phyloP scores from a whole-genome alignment of 441 rosid species.

The Capsella rubella region DNA sequence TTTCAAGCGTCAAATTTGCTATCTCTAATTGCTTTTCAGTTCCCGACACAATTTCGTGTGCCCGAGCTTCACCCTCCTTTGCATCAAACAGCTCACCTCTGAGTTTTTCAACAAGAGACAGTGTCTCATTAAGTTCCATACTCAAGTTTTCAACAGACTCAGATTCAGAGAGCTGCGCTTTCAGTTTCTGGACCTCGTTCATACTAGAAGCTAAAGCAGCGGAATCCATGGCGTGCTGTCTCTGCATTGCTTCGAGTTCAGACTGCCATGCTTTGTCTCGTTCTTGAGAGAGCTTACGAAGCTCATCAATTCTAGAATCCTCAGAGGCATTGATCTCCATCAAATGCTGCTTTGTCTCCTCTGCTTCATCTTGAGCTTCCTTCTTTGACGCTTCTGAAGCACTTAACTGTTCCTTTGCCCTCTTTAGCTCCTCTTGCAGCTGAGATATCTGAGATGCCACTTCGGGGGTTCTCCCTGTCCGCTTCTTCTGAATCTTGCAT shows the following conservation, averaged over 20 bases:
- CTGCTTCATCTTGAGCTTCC: conserved; percentile 80
- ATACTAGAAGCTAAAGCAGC: conserved; percentile 76
- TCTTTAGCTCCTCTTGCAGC: conserved; percentile 89
- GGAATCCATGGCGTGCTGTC: conserved; percentile 83
- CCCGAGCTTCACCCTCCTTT: conserved; percentile 81
- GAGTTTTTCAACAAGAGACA: conserved; percentile 69
- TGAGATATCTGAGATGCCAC: conserved; percentile 76
- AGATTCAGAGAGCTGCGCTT: conserved; percentile 73
- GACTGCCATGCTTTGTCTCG: conserved; percentile 95
- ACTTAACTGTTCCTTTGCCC: conserved; percentile 74
- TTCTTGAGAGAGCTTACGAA: conserved; percentile 80
- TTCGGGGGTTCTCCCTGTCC: conserved; percentile 66
- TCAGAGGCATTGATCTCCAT: conserved; percentile 81
- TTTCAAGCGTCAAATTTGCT: conserved; percentile 67
- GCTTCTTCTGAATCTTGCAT: conserved; percentile 67
- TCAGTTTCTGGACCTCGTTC: conserved; percentile 91
- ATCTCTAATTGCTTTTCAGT: conserved; percentile 71
- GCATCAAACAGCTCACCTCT: conserved; percentile 61
- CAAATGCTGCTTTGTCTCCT: conserved; percentile 77
- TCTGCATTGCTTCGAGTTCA: conserved; percentile 93
- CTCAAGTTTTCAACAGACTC: conserved; percentile 71
- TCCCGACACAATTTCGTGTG: conserved; percentile 60
- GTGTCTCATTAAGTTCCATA: conserved; percentile 73
- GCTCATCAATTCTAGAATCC: conserved; percentile 79
- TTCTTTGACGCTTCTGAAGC: conserved; percentile 75